Percentiles rank a stretch among this genome's conserved stretches.
Evolutionary conservation across 768 basidiomycete genomes (phyloP).

Genomic region (Dacryopinax primogenitus): DNA sequence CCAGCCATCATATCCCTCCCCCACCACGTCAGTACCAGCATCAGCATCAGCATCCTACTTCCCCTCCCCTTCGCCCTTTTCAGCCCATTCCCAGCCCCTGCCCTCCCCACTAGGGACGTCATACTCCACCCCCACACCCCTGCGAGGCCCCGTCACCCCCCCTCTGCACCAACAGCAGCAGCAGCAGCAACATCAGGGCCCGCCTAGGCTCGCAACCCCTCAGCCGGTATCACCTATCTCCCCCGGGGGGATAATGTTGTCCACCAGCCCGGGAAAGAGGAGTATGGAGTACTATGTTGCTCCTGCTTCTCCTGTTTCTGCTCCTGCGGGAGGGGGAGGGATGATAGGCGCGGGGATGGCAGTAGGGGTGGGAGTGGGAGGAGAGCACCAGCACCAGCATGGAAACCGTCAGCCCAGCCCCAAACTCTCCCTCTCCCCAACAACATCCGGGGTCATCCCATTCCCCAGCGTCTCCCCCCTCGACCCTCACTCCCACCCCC

Average conservation of each 20-base stretch:
- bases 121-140: not conserved
- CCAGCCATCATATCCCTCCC: too few relatives aligned
- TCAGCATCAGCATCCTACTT: too few relatives aligned
- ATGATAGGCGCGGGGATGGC: too few relatives aligned
- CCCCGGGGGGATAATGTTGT: not conserved
- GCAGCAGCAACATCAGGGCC: not conserved
- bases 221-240: not conserved
- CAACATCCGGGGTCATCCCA: not conserved
- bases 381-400: too few relatives aligned
- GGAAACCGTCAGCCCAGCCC: too few relatives aligned
- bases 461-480: not conserved
- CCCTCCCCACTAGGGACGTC: too few relatives aligned
- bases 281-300: not conserved
- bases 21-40: too few relatives aligned
- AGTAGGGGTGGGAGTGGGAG: not conserved
- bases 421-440: not conserved
- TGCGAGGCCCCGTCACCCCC: not conserved
- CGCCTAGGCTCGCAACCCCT: not conserved
- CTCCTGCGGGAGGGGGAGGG: too few relatives aligned
- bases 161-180: not conserved
- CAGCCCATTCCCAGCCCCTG: too few relatives aligned
- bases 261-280: not conserved
- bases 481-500: not conserved
- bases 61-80: too few relatives aligned
- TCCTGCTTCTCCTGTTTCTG: too few relatives aligned